Evolutionary conservation across 2,329 filamentous ascomycete species (phyloP).

Genomic region (Pseudogymnoascus sp.): DNA sequence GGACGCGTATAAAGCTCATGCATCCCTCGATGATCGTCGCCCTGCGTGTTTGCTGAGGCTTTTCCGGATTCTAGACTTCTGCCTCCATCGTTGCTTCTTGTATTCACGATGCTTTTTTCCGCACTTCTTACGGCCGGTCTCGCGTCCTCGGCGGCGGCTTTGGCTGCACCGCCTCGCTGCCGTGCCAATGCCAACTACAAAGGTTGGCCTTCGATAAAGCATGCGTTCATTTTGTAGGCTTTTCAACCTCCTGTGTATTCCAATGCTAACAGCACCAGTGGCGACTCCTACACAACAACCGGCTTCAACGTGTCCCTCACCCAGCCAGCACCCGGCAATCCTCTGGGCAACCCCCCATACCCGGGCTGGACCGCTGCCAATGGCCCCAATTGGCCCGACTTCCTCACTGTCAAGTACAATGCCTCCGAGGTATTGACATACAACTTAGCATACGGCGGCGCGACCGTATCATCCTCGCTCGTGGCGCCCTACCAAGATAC

Average conservation of each 20-base stretch:
- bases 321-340: slow-evolving; percentile 29
- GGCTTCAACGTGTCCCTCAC: slow-evolving; percentile 29
- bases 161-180: slow-evolving; percentile 14
- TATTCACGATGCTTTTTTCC: neutral
- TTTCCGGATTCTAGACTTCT: neutral
- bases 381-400: slow-evolving; percentile 49
- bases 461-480: slow-evolving; percentile 31
- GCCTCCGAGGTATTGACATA: slow-evolving; percentile 38
- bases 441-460: slow-evolving; percentile 41
- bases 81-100: neutral
- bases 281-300: slow-evolving; percentile 34
- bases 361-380: slow-evolving; percentile 33
- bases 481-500: slow-evolving; percentile 29
- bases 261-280: slow-evolving; percentile 20
- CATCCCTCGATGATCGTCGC: neutral
- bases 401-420: slow-evolving; percentile 37
- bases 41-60: neutral
- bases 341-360: slow-evolving; percentile 32
- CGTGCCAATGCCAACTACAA: slow-evolving; percentile 26
- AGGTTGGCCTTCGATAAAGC: slow-evolving; percentile 31
- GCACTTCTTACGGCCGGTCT: neutral
- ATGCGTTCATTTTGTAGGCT: slow-evolving; percentile 35
- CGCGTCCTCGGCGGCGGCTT: neutral
- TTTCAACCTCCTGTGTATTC: neutral
- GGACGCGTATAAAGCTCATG: neutral